Conservation (phyloP, 2,329 filamentous ascomycete genomes). For the Nothophaeocryptopus gaeumannii region DNA sequence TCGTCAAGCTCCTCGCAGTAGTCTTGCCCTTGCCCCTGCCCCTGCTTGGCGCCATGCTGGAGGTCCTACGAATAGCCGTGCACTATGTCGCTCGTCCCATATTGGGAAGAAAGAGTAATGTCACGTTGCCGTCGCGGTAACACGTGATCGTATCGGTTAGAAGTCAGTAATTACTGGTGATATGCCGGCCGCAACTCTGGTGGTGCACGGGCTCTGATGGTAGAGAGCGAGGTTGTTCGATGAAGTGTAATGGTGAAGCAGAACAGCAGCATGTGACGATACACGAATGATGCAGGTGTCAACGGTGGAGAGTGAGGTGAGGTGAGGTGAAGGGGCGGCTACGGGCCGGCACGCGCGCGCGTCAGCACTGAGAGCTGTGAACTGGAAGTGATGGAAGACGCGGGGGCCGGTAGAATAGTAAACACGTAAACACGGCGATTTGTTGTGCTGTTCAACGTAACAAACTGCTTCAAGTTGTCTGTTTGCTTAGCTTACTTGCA, state of each 20-base stretch:
- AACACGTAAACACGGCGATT: too few relatives aligned
- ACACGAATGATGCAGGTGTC: background rate
- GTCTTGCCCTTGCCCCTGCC: conserved; percentile 25
- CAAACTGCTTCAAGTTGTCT: too few relatives aligned
- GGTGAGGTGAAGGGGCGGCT: background rate
- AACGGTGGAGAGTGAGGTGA: background rate
- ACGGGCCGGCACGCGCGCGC: too few relatives aligned
- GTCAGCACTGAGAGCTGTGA: too few relatives aligned
- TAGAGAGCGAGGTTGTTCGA: background rate
- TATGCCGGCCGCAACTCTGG: background rate
- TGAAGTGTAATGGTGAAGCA: background rate
- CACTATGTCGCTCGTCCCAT: background rate
- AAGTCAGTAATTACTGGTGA: background rate
- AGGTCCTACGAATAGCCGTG: background rate
- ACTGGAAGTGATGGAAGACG: too few relatives aligned
- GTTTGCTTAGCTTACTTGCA: too few relatives aligned
- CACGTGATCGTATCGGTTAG: background rate
- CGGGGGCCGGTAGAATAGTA: too few relatives aligned
- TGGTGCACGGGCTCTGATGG: background rate
- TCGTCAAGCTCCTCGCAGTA: too few relatives aligned
- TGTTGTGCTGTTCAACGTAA: too few relatives aligned
- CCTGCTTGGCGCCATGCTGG: conserved; percentile 32
- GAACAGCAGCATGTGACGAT: background rate
- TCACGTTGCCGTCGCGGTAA: conserved; percentile 1
- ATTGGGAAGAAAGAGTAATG: too few relatives aligned